Evolutionary conservation across 257 asterid species (phyloP), one percentile per base, ranked within the genome.

Genomic region (Lantana camara): DNA sequence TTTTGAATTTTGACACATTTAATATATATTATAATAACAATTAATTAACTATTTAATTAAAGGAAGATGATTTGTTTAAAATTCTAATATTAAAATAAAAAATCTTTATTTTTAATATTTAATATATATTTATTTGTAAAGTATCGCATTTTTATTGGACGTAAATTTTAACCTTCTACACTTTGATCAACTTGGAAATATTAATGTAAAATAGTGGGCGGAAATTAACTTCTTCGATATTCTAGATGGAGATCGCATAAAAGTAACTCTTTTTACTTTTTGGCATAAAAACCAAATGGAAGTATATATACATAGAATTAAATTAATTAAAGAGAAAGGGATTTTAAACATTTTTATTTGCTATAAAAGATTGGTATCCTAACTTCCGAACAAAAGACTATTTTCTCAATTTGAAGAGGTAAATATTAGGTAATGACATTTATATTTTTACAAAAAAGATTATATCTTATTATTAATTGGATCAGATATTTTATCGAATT

Each of bases 181-280:
- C n/a, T n/a, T n/a, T n/a, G n/a, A n/a, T n/a, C 29, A 42, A 49
- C 8, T 29, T 53, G 20, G 57, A 49, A 45, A 14, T 60, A 46
- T 49, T 49, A 49, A 34, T 49, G 16, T 14, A 37, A 35, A 24
- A 60, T 40, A 3, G 16, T 35, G 51, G 23, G 57, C 56, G 21
- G 72, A 60, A 69, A 27, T 27, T 27, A 64, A 22, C 51, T 29
- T 57, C 45, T 52, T 38, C 41, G 42, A 61, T 57, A 38, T 53
- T 60, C 61, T 24, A 9, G 30, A 74, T 48, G 53, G 19, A 15
- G 6, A 24, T 54, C 8, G 55, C 50, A 32, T 12, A 27, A 47
- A 67, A 16, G 32, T 34, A 27, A n/a, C 15, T 4, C 7, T n/a
- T n/a, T n/a, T n/a, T n/a, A n/a, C n/a, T n/a, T 44, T 9, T 12